Conservation (phyloP, 164 flowering plant genomes). For the Taxillus chinensis region DNA sequence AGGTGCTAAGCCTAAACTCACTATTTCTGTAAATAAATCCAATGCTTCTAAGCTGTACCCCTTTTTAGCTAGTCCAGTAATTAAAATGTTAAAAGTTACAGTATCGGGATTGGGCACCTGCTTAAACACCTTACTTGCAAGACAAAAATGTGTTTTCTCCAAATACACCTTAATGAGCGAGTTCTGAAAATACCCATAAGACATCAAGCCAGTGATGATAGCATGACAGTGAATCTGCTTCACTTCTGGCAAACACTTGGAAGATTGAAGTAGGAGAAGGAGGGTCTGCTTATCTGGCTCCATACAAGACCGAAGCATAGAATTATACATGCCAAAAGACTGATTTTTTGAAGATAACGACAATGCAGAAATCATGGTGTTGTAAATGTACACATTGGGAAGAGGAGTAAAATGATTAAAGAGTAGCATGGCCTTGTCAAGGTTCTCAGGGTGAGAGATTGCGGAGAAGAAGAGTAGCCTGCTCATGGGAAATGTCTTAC, state of each 20-base stretch:
- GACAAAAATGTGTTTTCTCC: slow-evolving; percentile 20
- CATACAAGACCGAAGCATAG: slow-evolving; percentile 16
- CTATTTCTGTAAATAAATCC: slow-evolving; percentile 28
- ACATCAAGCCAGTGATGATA: slow-evolving; percentile 16
- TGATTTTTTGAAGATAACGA: slow-evolving; percentile 17
- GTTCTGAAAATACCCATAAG: slow-evolving; percentile 23
- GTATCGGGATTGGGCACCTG: slow-evolving; percentile 21
- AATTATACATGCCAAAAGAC: slow-evolving; percentile 22
- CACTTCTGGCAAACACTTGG: slow-evolving; percentile 5
- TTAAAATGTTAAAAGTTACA: slow-evolving; percentile 40
- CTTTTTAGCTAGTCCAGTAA: slow-evolving; percentile 30
- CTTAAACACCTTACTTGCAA: slow-evolving; percentile 27
- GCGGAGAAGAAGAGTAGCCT: slow-evolving; percentile 46
- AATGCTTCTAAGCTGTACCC: slow-evolving; percentile 25
- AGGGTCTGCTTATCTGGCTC: slow-evolving; percentile 17
- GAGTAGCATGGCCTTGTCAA: slow-evolving; percentile 39
- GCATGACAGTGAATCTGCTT: slow-evolving; percentile 23
- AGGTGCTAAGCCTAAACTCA: slow-evolving; percentile 21
- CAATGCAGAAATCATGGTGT: slow-evolving; percentile 40
- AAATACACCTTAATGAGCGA: slow-evolving; percentile 37
- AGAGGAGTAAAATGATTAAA: slow-evolving; percentile 32
- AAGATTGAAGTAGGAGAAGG: slow-evolving; percentile 14
- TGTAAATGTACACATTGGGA: slow-evolving; percentile 47
- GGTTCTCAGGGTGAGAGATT: slow-evolving; percentile 30
- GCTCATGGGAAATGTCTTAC: slow-evolving; percentile 52